Base-by-base conservation (phyloP, 2,329 filamentous ascomycete genomes). In the Cordyceps tenuipes region DNA sequence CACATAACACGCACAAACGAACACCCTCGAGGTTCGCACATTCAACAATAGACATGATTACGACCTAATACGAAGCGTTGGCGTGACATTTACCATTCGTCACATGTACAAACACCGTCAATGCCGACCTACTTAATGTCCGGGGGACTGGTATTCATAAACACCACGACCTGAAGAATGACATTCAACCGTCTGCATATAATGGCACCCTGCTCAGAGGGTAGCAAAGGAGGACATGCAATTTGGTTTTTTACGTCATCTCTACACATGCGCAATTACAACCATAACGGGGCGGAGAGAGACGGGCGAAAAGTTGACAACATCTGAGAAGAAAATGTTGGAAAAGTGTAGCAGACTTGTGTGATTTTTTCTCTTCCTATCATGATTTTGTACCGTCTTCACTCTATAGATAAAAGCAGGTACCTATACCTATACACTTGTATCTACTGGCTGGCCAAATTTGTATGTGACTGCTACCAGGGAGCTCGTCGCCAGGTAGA, bases 41-140 rank as follows among this genome's bases (percentile, higher is more conserved):
- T 47, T 57, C 43, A 46, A 50, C 43, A 46, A 57, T 57, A 49
- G 46, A 57, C 55, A 50, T 57, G 55, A 57, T 57, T 50, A 57
- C 17, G 55, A 57, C 55, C 19, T 57, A 49, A 57, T 57, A 57
- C 17, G 50, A 57, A 41, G 23, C 55, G 44, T 57, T 57, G 55
- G 21, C 55, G 19, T 46, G 21, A 50, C 46, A 9, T 36, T 21
- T 10, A 23, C 46, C 29, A 49, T 21, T 21, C 23, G 48, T 23
- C 39, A 59, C 36, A 43, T 44, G 43, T 44, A 48, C 48, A 52
- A 10, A 51, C 17, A 59, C 26, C 23, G 55, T 57, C 55, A 57
- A 57, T 57, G 55, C 55, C 55, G 55, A 49, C 55, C 31, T 19
- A 49, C 49, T 49, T 57, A 57, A 57, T 57, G 50, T 34, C 55